Evolutionary conservation across 2,329 filamentous ascomycete species (phyloP), one percentile per base, ranked within the genome.

Genomic region (Fusarium albosuccineum): DNA sequence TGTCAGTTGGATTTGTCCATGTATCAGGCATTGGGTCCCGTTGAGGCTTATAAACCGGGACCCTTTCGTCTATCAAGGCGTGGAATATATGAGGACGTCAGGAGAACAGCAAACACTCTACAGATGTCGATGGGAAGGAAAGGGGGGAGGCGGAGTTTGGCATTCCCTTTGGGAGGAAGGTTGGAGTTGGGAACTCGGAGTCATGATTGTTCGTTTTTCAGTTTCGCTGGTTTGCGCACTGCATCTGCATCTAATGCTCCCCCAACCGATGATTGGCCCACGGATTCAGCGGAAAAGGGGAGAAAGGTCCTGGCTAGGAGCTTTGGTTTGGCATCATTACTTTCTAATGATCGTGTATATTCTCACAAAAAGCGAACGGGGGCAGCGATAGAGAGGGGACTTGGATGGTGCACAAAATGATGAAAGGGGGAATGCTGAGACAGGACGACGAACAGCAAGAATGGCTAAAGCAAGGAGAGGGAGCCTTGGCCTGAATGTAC

Each of bases 171-270:
- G 59, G 64, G 65, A 69, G 68, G 70, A 72, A 59, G 63, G 70
- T 73, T 67, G 72, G 74, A 73, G 71, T 76, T 74, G 67, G 73
- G 73, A 72, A 68, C 56, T 69, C 70, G 71, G 74, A 70, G 74
- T 77, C 73, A 73, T 71, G 70, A 74, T 73, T 73, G 73, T 73
- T 74, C 68, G 62, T 70, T 73, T 73, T 73, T 72, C 65, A 72
- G 62, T 70, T 74, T 71, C 71, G 70, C 68, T 74, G 70, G 67
- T 72, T 74, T 73, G 67, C 68, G 67, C 70, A 68, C 70, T 74
- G 70, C 72, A 73, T 74, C 71, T 74, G 71, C 71, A 74, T 74
- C 70, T 73, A 64, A 71, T 71, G 67, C 65, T 72, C 67, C 64
- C 9, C 58, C 71, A 63, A 70, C 64, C 67, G 64, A 71, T 55